Base-by-base conservation (phyloP, 305 asterid genomes). In the Fraxinus ornus region DNA sequence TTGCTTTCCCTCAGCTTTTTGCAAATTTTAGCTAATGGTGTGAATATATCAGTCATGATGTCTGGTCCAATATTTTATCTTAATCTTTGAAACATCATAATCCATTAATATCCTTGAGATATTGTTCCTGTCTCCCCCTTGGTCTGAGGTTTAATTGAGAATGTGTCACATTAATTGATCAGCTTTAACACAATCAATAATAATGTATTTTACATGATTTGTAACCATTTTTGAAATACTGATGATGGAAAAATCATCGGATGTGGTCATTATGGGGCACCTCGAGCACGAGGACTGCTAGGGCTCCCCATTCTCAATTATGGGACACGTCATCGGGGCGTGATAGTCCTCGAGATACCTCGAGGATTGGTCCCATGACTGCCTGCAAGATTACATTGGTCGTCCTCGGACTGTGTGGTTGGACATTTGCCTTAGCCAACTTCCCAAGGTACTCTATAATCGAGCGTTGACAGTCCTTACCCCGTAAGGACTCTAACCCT, bases 1-100 rank as follows among this genome's bases (percentile, higher is more conserved):
- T 66, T 66, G 35, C 74, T 66, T 66, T 26, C 35, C 74, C 35
- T 22, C 74, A 66, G 36, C 74, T 24, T 66, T 66, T 66, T 66
- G 74, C 36, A 66, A 66, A 66, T 9, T 12, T 66, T 66, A 26
- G 74, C 74, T 35, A 66, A 66, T 66, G 74, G 74, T 66, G 74
- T 66, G 74, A 8, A 7, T 15, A 66, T 26, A 66, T 66, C n/a
- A 24, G 74, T 66, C 74, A 33, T 33, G 37, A 26, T 66, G 74
- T 66, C 74, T 26, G 19, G 74, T 66, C 74, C 74, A 66, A 66
- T 66, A 66, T 66, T 66, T 66, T 33, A 66, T 66, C 36, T 26
- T 66, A 26, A 66, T 8, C 17, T 66, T 66, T 66, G 19, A 15
- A 7, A 66, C 74, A 22, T 66, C 74, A 10, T 66, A 26, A 66